Evolutionary conservation across 2,329 filamentous ascomycete genomes (phyloP), one percentile per base, ranked within the genome.

Genomic region (Phyllosticta paracitricarpa): DNA sequence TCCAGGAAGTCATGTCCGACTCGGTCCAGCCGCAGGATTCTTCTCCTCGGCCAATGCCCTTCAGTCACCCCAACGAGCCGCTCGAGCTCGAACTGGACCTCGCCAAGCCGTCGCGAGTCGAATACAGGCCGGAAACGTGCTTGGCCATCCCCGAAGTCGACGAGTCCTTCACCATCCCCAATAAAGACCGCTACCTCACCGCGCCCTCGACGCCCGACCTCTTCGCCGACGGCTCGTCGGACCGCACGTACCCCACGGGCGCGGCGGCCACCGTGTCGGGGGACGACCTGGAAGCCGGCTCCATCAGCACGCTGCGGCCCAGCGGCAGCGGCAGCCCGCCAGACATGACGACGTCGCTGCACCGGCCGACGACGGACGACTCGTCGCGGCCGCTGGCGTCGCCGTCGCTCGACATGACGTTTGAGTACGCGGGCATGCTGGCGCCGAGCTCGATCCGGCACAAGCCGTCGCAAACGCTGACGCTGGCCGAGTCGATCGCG

Each of bases 381-480:
- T 48, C 40, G 40, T 2, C 17, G 40, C 40, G 40, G 40, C 40
- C 40, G 14, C 40, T 48, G 40, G 40, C 40, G 40, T 48, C 40
- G 6, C 40, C 40, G 14, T 48, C 40, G 14, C 40, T 48, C 40
- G 40, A 48, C 40, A 48, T n/a, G 12, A 48, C 40, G 12, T 48
- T 48, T 4, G 40, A 48, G 14, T 48, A 48, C 40, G 40, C 40
- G 12, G 40, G 40, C 12, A 48, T 48, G 40, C 14, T 48, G 6
- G 14, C 40, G 12, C 40, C 40, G 14, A n/a, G 14, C 14, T n/a
- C 40, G 14, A 48, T 61, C 24, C 54, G 54, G 17, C 52, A 56
- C 28, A 61, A 61, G 10, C 54, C 54, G 12, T 57, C 54, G 4
- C 59, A 61, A 22, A 57, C 54, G 4, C 28, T 56, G 14, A 56